Evolutionary conservation across 306 rosid genomes (phyloP).

Genomic region (Cotoneaster glaucophyllus): DNA sequence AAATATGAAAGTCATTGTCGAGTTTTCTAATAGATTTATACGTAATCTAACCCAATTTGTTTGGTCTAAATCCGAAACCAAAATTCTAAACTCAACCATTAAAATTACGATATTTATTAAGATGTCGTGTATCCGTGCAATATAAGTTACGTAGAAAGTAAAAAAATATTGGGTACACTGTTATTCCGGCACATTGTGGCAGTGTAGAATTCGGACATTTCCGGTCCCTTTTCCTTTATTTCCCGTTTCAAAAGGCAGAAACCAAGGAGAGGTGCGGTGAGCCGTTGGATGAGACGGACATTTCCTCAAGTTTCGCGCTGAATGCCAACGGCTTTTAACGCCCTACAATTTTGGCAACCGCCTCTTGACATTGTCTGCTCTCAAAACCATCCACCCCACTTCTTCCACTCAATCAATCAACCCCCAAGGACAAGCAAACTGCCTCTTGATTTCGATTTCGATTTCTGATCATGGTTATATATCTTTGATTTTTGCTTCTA

Average conservation of each 20-base stretch:
- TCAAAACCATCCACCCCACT: background rate
- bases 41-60: too few species aligned
- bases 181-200: background rate
- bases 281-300: conserved; percentile 11
- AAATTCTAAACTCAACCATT: too few species aligned
- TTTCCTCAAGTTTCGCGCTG: conserved; percentile 26
- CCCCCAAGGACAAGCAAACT: background rate
- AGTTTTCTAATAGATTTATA: too few species aligned
- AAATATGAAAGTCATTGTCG: too few species aligned
- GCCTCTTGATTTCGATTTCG: background rate
- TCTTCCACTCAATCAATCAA: background rate
- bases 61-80: too few species aligned
- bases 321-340: conserved; percentile 25
- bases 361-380: conserved; percentile 23
- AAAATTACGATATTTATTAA: too few species aligned
- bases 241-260: conserved; percentile 31
- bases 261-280: background rate
- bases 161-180: too few species aligned
- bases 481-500: background rate
- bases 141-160: too few species aligned
- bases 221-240: background rate
- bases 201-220: background rate
- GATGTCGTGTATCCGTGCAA: too few species aligned
- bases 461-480: background rate
- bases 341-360: conserved; percentile 30